Percentiles rank a stretch among this genome's conserved stretches.
phyloP scores from a whole-genome alignment of 768 basidiomycete species.

The Calocera cornea region DNA sequence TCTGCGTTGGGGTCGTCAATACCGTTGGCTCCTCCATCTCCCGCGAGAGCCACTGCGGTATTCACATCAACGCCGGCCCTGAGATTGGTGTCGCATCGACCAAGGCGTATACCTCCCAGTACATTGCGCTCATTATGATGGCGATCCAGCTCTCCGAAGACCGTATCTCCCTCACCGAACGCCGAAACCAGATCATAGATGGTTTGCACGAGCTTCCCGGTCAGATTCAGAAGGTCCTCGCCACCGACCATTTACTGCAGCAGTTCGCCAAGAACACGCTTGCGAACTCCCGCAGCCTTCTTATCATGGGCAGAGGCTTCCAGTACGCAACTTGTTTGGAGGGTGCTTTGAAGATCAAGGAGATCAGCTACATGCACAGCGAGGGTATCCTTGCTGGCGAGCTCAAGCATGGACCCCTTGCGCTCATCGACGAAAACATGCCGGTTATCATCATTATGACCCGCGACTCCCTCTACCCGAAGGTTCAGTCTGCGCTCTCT shows the following conservation, averaged over 20 bases:
- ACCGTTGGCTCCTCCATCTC: constrained; percentile 96
- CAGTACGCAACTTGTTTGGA: constrained; percentile 96
- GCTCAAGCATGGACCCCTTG: constrained; percentile 96
- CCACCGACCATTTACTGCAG: constrained; percentile 61
- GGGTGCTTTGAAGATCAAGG: constrained; percentile 98
- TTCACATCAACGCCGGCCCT: constrained; percentile 97
- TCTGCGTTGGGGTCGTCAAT: constrained; percentile 96
- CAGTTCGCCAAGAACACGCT: constrained; percentile 68
- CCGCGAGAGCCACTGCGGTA: constrained; percentile 96
- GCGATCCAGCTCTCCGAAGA: constrained; percentile 98
- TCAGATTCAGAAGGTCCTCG: constrained; percentile 78
- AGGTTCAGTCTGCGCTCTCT: constrained; percentile 89
- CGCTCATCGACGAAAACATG: constrained; percentile 97
- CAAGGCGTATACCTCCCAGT: constrained; percentile 98
- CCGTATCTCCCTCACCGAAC: constrained; percentile 79
- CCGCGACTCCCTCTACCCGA: constrained; percentile 92
- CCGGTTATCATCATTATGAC: constrained; percentile 99
- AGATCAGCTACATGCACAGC: constrained; percentile 68
- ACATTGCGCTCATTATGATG: constrained; percentile 95
- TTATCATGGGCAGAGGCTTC: constrained; percentile 97
- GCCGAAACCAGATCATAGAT: constrained; percentile 85
- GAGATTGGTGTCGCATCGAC: constrained; percentile 99
- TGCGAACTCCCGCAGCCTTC: constrained; percentile 65
- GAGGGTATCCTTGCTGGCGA: constrained; percentile 91
- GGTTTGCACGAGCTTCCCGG: constrained; percentile 80